Evolutionary conservation across 2,329 filamentous ascomycete species (phyloP).

Genomic region (Pseudogymnoascus sp.): DNA sequence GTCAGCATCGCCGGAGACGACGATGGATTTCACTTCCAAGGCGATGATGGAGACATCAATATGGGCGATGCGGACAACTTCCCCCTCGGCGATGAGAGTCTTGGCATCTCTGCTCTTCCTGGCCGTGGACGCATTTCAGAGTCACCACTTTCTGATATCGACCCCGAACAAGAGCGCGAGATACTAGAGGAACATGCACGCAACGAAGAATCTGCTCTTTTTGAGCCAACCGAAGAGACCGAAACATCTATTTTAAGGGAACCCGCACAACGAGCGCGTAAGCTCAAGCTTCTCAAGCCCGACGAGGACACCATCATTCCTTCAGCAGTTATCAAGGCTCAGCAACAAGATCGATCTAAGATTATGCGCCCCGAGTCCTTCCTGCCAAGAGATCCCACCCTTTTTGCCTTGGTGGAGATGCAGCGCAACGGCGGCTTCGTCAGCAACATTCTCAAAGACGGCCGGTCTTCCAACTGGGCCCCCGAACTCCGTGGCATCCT

Average conservation of each 20-base stretch:
- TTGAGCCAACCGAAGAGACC: constrained; percentile 49
- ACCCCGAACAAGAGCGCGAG: constrained; percentile 53
- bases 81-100: constrained; percentile 52
- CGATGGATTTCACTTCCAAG: constrained; percentile 49
- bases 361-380: constrained; percentile 79
- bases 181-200: constrained; percentile 43
- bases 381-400: constrained; percentile 76
- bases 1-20: constrained; percentile 43
- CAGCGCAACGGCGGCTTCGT: constrained; percentile 89
- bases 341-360: constrained; percentile 76
- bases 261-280: constrained; percentile 66
- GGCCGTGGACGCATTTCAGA: constrained; percentile 56
- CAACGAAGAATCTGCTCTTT: constrained; percentile 47
- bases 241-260: constrained; percentile 54
- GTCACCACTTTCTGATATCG: constrained; percentile 62
- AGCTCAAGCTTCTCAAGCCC: constrained; percentile 73
- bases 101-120: constrained; percentile 41
- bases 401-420: constrained; percentile 83
- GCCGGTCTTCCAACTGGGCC: constrained; percentile 72
- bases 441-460: constrained; percentile 75
- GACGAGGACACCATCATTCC: constrained; percentile 74
- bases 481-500: constrained; percentile 88
- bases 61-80: constrained; percentile 53
- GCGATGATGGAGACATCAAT: constrained; percentile 54
- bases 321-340: constrained; percentile 70